Conservation (phyloP, 2,329 filamentous ascomycete species). For the Fusarium falciforme region DNA sequence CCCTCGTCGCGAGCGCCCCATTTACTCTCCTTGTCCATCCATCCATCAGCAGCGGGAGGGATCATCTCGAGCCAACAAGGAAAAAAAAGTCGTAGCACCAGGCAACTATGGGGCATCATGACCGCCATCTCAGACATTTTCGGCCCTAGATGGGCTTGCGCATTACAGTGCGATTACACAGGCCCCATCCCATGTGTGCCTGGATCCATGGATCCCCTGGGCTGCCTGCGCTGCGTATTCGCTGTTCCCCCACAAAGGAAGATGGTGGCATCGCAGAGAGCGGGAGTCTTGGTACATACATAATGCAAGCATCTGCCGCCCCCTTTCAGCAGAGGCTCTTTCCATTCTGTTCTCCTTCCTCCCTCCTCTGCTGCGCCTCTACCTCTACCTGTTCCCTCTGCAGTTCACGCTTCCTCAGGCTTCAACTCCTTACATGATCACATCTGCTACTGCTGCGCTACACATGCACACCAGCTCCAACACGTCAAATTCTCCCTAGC, state of each 20-base stretch:
- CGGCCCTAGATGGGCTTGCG: conserved; percentile 9
- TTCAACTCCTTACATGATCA: conserved; percentile 20
- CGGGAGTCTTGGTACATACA: conserved; percentile 10
- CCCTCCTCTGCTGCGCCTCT: background rate
- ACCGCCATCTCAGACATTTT: conserved; percentile 35
- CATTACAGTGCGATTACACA: conserved; percentile 11
- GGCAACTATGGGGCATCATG: conserved; percentile 47
- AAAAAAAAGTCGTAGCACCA: conserved; percentile 40
- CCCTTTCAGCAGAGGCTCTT: conserved; percentile 6
- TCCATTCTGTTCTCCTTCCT: conserved; percentile 6
- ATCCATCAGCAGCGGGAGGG: conserved; percentile 21
- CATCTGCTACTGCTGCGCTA: conserved; percentile 6
- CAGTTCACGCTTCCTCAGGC: conserved; percentile 21
- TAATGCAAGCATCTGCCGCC: conserved; percentile 23
- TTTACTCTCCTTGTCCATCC: conserved; percentile 26
- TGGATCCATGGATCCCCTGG: conserved; percentile 32
- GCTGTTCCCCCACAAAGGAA: conserved; percentile 24
- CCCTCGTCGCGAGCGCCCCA: conserved; percentile 45
- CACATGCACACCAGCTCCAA: conserved; percentile 22
- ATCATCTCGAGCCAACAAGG: conserved; percentile 38
- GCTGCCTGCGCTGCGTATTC: conserved; percentile 29
- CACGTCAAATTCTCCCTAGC: conserved; percentile 6
- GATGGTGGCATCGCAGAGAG: conserved; percentile 28
- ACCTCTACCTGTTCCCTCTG: conserved; percentile 1
- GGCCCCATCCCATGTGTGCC: conserved; percentile 11